These are phyloP conservation scores for Blastocystis sp. DNA, from an alignment of 352 stramenopile species.

Conservation along the genomic window DNA sequence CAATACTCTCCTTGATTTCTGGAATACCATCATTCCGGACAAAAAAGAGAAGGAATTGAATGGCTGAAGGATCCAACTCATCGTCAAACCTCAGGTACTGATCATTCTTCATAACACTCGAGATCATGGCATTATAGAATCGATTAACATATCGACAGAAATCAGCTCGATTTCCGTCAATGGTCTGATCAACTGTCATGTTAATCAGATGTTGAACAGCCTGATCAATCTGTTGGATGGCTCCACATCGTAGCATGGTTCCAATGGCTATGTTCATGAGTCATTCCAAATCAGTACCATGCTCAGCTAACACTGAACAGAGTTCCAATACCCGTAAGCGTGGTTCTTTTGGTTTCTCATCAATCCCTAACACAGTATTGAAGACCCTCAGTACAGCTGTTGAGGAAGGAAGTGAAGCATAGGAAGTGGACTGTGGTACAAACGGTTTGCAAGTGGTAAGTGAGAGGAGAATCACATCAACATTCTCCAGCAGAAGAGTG, in stretches of 20 bases:
- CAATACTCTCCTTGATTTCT: not conserved
- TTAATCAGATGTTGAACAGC: not conserved
- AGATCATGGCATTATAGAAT: slow-evolving; percentile 13
- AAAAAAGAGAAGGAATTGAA: slow-evolving; percentile 15
- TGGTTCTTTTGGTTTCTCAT: not conserved
- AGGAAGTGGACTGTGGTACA: not conserved
- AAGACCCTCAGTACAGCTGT: not conserved
- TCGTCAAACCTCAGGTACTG: not conserved
- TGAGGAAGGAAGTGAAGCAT: not conserved
- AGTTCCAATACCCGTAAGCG: not conserved
- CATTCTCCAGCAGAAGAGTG: not conserved
- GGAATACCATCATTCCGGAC: slow-evolving; percentile 2
- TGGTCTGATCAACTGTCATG: not conserved
- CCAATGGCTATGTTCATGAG: not conserved
- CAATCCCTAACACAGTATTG: not conserved
- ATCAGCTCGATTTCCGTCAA: not conserved
- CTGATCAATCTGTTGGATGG: not conserved
- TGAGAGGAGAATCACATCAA: slow-evolving; percentile 6
- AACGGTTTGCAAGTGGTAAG: not conserved
- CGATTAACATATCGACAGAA: not conserved
- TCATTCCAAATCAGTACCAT: not conserved
- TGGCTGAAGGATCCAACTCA: not conserved
- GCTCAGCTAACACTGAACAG: not conserved
- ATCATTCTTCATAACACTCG: not conserved
- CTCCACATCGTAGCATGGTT: not conserved